A percentile compares a stretch with the other conserved stretches of the same genome.
Evolutionary conservation across 495 filamentous ascomycete genomes (phyloP).

Genomic region (Aspergillus ellipticus): DNA sequence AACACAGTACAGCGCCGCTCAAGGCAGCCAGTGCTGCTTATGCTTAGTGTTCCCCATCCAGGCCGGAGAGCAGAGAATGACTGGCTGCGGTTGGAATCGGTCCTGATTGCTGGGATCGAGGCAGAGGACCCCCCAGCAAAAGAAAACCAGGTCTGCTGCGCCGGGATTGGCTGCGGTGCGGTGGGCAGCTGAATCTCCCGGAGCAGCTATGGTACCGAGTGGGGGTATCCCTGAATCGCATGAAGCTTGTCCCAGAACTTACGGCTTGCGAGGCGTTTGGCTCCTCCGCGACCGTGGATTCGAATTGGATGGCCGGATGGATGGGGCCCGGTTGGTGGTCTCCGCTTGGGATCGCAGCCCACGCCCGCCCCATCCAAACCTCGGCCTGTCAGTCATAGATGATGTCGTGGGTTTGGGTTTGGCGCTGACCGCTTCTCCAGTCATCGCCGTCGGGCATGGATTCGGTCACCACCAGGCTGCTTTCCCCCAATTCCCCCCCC

Average conservation of each 20-base stretch:
- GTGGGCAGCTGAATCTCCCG: neutral
- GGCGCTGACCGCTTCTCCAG: slow-evolving; percentile 6
- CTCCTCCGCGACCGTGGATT: neutral
- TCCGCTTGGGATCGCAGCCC: neutral
- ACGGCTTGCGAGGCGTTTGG: slow-evolving; percentile 7
- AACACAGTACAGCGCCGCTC: too few relatives aligned
- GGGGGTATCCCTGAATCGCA: slow-evolving; percentile 22
- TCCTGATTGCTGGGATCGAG: slow-evolving; percentile 17
- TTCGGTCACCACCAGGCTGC: slow-evolving; percentile 3
- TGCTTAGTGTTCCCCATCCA: too few relatives aligned
- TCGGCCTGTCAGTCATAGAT: neutral
- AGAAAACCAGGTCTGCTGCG: slow-evolving; percentile 9
- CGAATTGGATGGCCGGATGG: neutral
- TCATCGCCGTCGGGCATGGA: slow-evolving; percentile 7
- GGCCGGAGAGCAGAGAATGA: too few relatives aligned
- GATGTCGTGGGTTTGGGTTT: neutral
- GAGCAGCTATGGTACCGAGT: slow-evolving; percentile 7
- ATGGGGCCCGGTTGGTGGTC: neutral
- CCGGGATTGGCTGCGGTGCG: slow-evolving; percentile 5
- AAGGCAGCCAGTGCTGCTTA: too few relatives aligned
- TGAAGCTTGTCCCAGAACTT: slow-evolving; percentile 24
- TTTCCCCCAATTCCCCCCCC: neutral
- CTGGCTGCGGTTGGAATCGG: slow-evolving; percentile 7
- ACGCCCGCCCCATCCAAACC: neutral
- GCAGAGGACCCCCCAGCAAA: neutral